These are phyloP conservation scores for Naganishia sp. DNA, from an alignment of 1,284 basidiomycete genomes.

Conservation along the genomic window DNA sequence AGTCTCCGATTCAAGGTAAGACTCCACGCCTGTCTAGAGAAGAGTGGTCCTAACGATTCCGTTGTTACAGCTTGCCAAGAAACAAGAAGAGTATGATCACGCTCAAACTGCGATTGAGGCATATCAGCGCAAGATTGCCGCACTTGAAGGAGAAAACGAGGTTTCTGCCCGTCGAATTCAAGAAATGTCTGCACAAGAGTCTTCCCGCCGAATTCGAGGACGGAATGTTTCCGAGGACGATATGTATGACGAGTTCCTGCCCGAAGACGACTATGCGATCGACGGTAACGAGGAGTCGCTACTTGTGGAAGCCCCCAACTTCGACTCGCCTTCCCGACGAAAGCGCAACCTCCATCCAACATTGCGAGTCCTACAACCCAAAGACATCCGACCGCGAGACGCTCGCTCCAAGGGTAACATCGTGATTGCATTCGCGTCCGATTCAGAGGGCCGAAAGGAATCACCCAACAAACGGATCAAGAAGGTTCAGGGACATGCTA, in stretches of 20 bases:
- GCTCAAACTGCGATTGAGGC: neutral
- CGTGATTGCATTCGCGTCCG: slow-evolving; percentile 12
- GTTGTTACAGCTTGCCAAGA: slow-evolving; percentile 3
- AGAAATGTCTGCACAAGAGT: slow-evolving; percentile 15
- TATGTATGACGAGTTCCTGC: neutral
- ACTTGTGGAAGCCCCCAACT: slow-evolving; percentile 8
- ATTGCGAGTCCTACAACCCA: slow-evolving; percentile 1
- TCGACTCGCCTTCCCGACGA: slow-evolving; percentile 16
- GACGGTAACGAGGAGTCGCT: slow-evolving; percentile 11
- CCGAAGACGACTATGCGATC: neutral
- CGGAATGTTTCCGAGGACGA: neutral
- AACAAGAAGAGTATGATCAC: slow-evolving; percentile 1
- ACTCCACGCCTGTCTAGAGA: neutral
- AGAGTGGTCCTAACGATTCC: neutral
- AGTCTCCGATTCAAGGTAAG: slow-evolving; percentile 18
- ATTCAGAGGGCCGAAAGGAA: neutral
- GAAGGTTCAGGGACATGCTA: slow-evolving; percentile 6
- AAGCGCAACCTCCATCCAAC: slow-evolving; percentile 9
- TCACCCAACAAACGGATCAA: neutral
- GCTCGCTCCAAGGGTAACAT: neutral
- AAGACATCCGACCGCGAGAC: neutral
- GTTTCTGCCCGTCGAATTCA: slow-evolving; percentile 6
- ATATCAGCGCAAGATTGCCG: slow-evolving; percentile 1
- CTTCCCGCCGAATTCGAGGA: neutral
- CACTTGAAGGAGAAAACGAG: slow-evolving; percentile 5